phyloP scores from a whole-genome alignment of 2,329 filamentous ascomycete species.

The Colletotrichum theobromicola region DNA sequence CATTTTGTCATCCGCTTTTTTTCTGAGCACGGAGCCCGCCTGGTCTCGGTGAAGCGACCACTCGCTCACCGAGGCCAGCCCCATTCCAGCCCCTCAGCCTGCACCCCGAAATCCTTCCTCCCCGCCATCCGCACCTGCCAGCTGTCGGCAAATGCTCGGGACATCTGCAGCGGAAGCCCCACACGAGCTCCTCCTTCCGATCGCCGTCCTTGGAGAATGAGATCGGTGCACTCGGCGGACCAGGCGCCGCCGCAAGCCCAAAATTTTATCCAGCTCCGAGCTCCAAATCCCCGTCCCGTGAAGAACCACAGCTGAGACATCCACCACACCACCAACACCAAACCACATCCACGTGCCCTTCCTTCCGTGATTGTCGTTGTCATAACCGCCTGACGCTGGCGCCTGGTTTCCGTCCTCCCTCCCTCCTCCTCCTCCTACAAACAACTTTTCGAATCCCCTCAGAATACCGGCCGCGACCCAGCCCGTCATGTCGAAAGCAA shows the following conservation, averaged over 20 bases:
- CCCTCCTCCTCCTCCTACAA: background rate
- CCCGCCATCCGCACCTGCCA: background rate
- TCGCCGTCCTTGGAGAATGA: background rate
- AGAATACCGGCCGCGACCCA: background rate
- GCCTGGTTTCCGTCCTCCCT: background rate
- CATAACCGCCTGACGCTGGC: constrained; percentile 12
- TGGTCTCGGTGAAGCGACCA: background rate
- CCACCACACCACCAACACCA: constrained; percentile 18
- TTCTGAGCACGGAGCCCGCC: background rate
- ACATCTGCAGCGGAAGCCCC: background rate
- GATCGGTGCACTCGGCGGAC: background rate
- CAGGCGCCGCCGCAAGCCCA: constrained; percentile 6
- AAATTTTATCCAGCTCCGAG: constrained; percentile 14
- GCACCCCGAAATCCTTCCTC: background rate
- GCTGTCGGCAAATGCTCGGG: constrained; percentile 18
- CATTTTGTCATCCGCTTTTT: constrained; percentile 5
- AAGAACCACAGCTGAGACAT: constrained; percentile 15
- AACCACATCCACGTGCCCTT: constrained; percentile 18
- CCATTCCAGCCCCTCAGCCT: background rate
- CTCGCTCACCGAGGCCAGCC: background rate
- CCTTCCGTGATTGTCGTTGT: constrained; percentile 4
- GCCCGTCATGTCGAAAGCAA: constrained; percentile 76
- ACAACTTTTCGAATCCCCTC: background rate
- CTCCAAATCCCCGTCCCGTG: constrained; percentile 1
- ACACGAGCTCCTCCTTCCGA: background rate